Conservation (phyloP, 371 early-diverging fungal species). For the Circinella minor region DNA sequence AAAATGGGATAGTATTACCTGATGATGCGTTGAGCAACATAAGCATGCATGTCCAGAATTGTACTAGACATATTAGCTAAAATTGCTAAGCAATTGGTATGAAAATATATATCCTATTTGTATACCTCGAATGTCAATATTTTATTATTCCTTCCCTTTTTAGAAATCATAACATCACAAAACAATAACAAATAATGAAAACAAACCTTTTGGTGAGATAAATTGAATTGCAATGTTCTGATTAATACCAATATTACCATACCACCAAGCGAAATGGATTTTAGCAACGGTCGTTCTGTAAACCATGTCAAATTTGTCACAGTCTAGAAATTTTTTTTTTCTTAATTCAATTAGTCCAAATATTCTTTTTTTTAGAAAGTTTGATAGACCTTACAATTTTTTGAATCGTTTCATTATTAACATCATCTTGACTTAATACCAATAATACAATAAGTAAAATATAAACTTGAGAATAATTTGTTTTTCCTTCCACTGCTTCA, state of each 20-base stretch:
- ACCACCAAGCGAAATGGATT: constrained; percentile 72
- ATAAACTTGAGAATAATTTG: constrained; percentile 71
- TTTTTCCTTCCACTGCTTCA: constrained; percentile 66
- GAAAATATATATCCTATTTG: constrained; percentile 69
- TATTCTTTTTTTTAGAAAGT: no score
- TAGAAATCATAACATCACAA: no score
- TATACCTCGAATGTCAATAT: no score
- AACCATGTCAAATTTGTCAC: constrained; percentile 74
- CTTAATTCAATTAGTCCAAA: neutral
- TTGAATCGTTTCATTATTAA: constrained; percentile 76
- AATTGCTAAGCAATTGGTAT: constrained; percentile 70
- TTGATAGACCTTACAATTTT: constrained; percentile 59
- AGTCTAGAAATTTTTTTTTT: constrained; percentile 28
- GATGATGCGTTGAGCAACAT: constrained; percentile 75
- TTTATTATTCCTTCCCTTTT: no score
- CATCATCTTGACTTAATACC: constrained; percentile 74
- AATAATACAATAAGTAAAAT: constrained; percentile 68
- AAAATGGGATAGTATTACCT: constrained; percentile 44
- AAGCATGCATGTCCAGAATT: constrained; percentile 67
- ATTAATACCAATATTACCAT: constrained; percentile 67
- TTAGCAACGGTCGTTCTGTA: constrained; percentile 69
- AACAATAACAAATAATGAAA: neutral
- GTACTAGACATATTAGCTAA: constrained; percentile 72
- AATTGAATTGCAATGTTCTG: constrained; percentile 69
- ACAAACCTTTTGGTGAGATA: constrained; percentile 67